Conservation (phyloP, 2,329 filamentous ascomycete genomes). For the Tolypocladium paradoxum region DNA sequence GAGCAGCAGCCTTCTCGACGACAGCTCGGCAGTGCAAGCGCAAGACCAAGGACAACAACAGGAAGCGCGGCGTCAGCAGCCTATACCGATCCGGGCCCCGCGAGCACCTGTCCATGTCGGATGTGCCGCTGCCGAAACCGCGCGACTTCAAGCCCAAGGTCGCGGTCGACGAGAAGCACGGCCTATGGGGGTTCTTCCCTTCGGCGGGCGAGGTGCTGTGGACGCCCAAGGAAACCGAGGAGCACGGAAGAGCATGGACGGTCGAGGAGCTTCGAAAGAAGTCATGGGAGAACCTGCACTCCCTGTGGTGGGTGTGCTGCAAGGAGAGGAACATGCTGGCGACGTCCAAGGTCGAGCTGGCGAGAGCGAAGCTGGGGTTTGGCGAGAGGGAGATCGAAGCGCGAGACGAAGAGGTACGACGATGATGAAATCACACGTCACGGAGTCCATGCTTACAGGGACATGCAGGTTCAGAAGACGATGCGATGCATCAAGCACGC, state of each 20-base stretch:
- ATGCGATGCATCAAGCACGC: slow-evolving; percentile 76
- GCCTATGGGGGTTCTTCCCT: slow-evolving; percentile 87
- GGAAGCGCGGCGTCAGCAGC: slow-evolving; percentile 69
- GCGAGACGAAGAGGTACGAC: slow-evolving; percentile 56
- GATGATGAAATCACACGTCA: slow-evolving; percentile 5
- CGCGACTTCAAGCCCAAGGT: slow-evolving; percentile 46
- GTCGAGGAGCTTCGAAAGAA: slow-evolving; percentile 78
- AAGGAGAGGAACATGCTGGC: slow-evolving; percentile 82
- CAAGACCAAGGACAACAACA: slow-evolving; percentile 62
- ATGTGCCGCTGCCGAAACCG: slow-evolving; percentile 63
- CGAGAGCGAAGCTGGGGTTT: slow-evolving; percentile 57
- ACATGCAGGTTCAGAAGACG: slow-evolving; percentile 57
- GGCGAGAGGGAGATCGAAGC: slow-evolving; percentile 56
- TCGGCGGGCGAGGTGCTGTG: slow-evolving; percentile 55
- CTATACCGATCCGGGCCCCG: slow-evolving; percentile 67
- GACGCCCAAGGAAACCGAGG: slow-evolving; percentile 58
- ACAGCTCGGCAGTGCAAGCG: slow-evolving; percentile 37
- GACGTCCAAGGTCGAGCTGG: slow-evolving; percentile 64
- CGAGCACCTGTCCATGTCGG: slow-evolving; percentile 62
- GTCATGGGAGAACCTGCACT: slow-evolving; percentile 87
- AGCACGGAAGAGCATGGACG: slow-evolving; percentile 74
- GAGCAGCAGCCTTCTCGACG: slow-evolving; percentile 39
- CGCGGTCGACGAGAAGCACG: slow-evolving; percentile 62
- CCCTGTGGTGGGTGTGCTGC: slow-evolving; percentile 87
- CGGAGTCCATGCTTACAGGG: slow-evolving; percentile 6